Evolutionary conservation across 1,139 yeast genomes (phyloP), one percentile per base, ranked within the genome.

Genomic region (Yamadazyma oceani): DNA sequence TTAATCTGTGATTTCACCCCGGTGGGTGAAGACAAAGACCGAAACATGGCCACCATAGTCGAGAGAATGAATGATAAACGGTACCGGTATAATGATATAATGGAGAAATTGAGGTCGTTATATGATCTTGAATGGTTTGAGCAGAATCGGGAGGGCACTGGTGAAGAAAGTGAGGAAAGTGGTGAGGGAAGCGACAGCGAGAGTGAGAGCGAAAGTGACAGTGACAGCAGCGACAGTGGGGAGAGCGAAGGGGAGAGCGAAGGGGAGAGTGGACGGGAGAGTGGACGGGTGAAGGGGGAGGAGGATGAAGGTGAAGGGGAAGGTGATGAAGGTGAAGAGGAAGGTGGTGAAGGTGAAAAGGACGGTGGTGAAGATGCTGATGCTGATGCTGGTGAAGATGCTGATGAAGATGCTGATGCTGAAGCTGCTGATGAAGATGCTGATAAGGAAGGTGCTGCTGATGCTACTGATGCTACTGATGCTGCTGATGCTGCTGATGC

Each of bases 1-100:
- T 78, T 87, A 36, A 69, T 85, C 2, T 80, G 92, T 47, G 82
- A 79, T 45, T 73, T 69, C 60, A 82, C 82, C 53, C 95, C 95
- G 1, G 65, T 78, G 3, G 85, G 86, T 0, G 54, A 60, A 27
- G 62, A 76, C 49, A 82, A 77, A 49, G 80, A 80, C 43, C 74
- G 77, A 52, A 75, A 83, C 46, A 71, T 86, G 77, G 60, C 66
- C 41, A 52, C 68, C 16, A 80, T 86, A 12, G 62, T 79, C 15
- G 73, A 73, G 37, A 64, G 72, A 36, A 61, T 85, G 51, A 80
- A 81, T 49, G 50, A 11, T 37, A 50, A 26, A 40, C 42, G 31
- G 49, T 46, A 46, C 54, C 50, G 44, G 44, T 69, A 74, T 0
- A 51, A 55, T 1, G 85, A 82, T 32, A 66, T 85, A 7, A 79